Base-by-base conservation (phyloP, 345 rosid species). In the Hypericum perforatum region DNA sequence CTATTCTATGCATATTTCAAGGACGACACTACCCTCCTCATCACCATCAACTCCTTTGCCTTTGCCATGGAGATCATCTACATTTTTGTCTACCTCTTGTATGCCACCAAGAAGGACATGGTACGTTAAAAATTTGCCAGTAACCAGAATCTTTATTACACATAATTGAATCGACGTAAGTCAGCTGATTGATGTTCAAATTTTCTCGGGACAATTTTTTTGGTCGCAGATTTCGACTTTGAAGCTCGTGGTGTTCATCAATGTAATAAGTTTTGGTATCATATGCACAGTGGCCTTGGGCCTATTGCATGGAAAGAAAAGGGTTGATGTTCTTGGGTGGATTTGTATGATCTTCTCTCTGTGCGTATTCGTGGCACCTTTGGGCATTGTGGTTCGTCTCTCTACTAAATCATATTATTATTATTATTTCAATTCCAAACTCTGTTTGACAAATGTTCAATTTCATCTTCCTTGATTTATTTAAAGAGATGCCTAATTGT, bases 341-440 rank as follows among this genome's bases (percentile, higher is more conserved):
- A 67, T 85, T 36, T 85, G 96, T 72, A 76, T 92, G 89, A 66
- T 66, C 12, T 79, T 89, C 51, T 60, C 97, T 40, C 59, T 85
- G 5, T 37, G 69, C 47, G 97, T 89, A 0, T 92, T 92, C 41
- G 82, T 59, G 13, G 95, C 99, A 6, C 97, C 99, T 15, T 95
- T 89, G 38, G 71, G 77, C 62, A 84, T 89, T 66, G 57, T 89
- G 75, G 98, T 90, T 53, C 66, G 78, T 48, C 16, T 8, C 8
- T 39, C 11, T 5, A 8, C 9, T 6, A 7, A 11, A 36, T 13
- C 13, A 16, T 50, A 44, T n/a, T 12, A 7, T n/a, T 12, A n/a
- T 45, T 12, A n/a, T 45, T 45, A 11, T 45, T 45, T 45, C 7
- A 9, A n/a, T 45, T 45, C 14, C 4, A 13, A 13, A 46, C 13